phyloP scores from a whole-genome alignment of 257 asterid species.

The Jaltomata sinuosa region DNA sequence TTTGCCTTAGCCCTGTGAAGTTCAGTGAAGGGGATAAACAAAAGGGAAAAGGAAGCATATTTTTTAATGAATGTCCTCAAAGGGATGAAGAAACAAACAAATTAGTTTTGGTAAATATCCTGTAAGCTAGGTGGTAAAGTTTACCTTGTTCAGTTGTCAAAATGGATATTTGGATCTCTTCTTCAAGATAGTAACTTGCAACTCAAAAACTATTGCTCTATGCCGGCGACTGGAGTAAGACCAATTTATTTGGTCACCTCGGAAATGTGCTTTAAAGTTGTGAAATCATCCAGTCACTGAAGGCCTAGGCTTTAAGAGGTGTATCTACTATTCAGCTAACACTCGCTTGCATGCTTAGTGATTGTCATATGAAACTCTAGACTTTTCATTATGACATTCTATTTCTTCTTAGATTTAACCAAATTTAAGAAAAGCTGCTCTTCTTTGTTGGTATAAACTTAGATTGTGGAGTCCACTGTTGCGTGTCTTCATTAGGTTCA shows the following conservation, averaged over 20 bases:
- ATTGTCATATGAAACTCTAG: not conserved
- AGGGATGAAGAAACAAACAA: not conserved
- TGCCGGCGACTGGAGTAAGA: not conserved
- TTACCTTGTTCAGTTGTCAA: not conserved
- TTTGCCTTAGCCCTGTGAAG: not conserved
- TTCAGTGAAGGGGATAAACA: not conserved
- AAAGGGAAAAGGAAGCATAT: not conserved
- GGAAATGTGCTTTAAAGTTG: not conserved
- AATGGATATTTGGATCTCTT: not conserved
- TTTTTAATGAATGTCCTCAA: not conserved
- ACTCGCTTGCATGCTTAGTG: not conserved
- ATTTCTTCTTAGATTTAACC: not conserved
- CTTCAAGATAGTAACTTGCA: not conserved
- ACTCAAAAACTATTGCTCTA: not conserved
- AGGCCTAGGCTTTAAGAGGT: not conserved
- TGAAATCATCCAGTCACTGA: not conserved
- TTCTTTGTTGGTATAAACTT: not conserved
- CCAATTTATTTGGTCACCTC: not conserved
- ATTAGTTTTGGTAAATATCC: not conserved
- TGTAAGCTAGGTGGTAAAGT: not conserved
- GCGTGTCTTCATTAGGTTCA: not conserved
- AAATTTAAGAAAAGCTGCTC: not conserved
- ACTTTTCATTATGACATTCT: not conserved
- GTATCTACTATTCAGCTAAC: not conserved
- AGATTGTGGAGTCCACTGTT: not conserved